Conservation (phyloP, 345 rosid genomes). For the Cardiospermum halicacabum region DNA sequence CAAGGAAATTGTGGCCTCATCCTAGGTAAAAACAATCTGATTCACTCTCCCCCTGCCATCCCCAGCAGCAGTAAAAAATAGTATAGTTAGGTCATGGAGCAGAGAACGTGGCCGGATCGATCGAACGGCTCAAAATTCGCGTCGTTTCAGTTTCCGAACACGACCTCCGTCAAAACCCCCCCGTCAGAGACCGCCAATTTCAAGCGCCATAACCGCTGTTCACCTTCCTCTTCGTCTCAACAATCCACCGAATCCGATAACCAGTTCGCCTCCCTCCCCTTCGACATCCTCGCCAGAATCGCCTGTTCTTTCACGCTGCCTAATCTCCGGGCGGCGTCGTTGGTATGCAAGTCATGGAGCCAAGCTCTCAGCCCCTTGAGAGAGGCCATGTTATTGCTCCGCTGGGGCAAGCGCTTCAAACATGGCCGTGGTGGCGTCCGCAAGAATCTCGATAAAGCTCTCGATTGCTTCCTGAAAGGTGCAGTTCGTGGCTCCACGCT, state of each 20-base stretch:
- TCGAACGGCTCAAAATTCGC: constrained; percentile 38
- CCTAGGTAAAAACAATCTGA: too few species aligned
- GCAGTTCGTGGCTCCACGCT: constrained; percentile 82
- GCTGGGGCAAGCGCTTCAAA: constrained; percentile 79
- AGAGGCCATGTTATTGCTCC: constrained; percentile 73
- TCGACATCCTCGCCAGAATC: constrained; percentile 55
- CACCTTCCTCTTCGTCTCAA: not conserved
- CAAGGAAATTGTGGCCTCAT: too few species aligned
- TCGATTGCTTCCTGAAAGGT: constrained; percentile 73
- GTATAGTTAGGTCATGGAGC: constrained; percentile 46
- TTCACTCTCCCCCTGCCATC: too few species aligned
- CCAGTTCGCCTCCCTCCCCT: constrained; percentile 72
- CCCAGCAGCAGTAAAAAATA: not conserved
- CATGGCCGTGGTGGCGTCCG: constrained; percentile 78
- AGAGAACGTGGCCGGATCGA: constrained; percentile 49
- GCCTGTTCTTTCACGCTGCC: constrained; percentile 65
- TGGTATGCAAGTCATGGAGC: constrained; percentile 80
- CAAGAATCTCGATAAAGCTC: constrained; percentile 63
- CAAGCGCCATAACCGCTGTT: constrained; percentile 4
- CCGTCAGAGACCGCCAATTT: not conserved
- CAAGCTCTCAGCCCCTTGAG: constrained; percentile 78
- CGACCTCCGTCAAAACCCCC: constrained; percentile 11
- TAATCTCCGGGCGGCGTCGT: constrained; percentile 60
- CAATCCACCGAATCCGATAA: constrained; percentile 17
- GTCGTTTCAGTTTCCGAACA: constrained; percentile 21